phyloP scores from a whole-genome alignment of 177 flowering plant species.

The Vitis hybrid region DNA sequence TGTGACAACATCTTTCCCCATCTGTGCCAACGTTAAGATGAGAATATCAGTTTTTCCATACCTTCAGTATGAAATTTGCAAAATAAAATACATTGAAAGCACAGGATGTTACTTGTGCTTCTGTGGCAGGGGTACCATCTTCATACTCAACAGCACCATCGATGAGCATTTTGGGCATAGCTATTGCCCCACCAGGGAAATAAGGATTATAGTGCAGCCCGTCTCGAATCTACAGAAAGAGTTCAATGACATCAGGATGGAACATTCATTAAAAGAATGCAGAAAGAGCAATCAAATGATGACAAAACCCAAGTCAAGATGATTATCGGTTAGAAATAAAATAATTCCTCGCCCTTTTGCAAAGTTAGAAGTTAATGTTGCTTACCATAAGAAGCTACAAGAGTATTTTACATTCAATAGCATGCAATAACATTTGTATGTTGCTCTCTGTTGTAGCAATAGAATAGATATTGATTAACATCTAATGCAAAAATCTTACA shows the following conservation, averaged over 20 bases:
- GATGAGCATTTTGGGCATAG: constrained; percentile 81
- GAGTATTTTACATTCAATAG: too few species aligned
- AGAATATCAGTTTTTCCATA: not conserved
- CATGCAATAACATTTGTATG: too few species aligned
- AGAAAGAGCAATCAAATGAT: not conserved
- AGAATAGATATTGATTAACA: too few species aligned
- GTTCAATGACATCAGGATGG: not conserved
- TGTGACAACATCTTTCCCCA: constrained; percentile 75
- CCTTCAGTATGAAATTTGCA: not conserved
- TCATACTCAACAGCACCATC: constrained; percentile 78
- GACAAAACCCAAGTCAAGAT: too few species aligned
- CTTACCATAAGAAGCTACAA: too few species aligned
- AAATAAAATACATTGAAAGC: not conserved
- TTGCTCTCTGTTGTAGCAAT: too few species aligned
- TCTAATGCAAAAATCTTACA: too few species aligned
- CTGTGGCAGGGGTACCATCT: constrained; percentile 77
- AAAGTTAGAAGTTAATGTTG: too few species aligned
- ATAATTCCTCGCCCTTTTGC: too few species aligned
- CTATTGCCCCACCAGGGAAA: constrained; percentile 84
- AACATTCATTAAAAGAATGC: not conserved
- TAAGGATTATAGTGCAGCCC: constrained; percentile 77
- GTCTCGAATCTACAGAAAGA: constrained; percentile 50
- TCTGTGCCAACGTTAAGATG: constrained; percentile 32
- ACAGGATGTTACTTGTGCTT: constrained; percentile 51
- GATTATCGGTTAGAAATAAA: too few species aligned